These are phyloP conservation scores for Debaryomyces robertsiae DNA, from an alignment of 1,139 yeast species.

Conservation along the genomic window DNA sequence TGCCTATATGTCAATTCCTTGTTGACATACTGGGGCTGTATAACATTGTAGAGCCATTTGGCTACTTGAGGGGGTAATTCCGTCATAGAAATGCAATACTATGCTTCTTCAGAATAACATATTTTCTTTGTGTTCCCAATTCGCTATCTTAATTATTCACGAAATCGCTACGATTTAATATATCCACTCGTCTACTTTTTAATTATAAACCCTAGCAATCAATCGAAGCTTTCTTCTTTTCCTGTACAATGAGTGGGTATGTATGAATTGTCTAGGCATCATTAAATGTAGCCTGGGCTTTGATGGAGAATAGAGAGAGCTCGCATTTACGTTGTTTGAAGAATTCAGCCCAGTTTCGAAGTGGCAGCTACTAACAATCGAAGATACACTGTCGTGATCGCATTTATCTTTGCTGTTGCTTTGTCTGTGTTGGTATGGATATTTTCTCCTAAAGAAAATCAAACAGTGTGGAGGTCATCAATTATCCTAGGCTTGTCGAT, in stretches of 20 bases:
- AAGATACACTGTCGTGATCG: conserved; percentile 75
- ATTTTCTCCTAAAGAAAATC: conserved; percentile 61
- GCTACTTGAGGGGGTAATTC: conserved; percentile 39
- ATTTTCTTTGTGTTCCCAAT: conserved; percentile 8
- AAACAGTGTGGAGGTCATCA: conserved; percentile 88
- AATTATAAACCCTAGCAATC: not conserved
- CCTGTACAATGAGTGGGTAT: conserved; percentile 32
- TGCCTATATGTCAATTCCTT: conserved; percentile 62
- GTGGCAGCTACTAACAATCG: conserved; percentile 7
- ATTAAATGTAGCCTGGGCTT: no score
- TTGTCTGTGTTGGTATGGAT: conserved; percentile 65
- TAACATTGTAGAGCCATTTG: conserved; percentile 47
- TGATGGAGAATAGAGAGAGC: no score
- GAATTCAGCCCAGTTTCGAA: not conserved
- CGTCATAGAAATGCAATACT: conserved; percentile 17
- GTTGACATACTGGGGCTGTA: conserved; percentile 54
- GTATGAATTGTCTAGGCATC: conserved; percentile 15
- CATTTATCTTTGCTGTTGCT: conserved; percentile 60
- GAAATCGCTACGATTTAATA: not conserved
- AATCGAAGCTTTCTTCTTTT: not conserved
- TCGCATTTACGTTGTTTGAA: no score
- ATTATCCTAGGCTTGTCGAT: conserved; percentile 77
- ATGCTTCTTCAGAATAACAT: no score
- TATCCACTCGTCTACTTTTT: not conserved
- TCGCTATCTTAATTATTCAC: conserved; percentile 3